Percentiles rank a stretch among this genome's conserved stretches.
These are phyloP conservation scores for Stagonosporopsis cucurbitacearum DNA, from an alignment of 2,329 filamentous ascomycete genomes.

Conservation along the genomic window DNA sequence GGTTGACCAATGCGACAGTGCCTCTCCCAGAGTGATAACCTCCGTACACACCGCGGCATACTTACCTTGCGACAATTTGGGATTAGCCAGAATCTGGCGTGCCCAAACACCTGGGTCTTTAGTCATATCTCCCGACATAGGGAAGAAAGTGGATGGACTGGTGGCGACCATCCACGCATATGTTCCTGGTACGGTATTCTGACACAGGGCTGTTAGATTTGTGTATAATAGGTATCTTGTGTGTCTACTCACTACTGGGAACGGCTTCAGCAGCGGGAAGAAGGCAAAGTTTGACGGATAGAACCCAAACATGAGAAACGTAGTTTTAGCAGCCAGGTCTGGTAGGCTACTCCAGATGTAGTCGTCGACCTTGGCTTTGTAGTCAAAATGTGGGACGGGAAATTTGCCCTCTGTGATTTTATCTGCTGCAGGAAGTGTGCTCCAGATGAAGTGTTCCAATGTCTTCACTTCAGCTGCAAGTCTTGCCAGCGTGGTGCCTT, in stretches of 20 bases:
- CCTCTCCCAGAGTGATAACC: constrained; percentile 8
- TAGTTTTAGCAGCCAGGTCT: constrained; percentile 26
- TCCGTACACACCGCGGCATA: constrained; percentile 17
- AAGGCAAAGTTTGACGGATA: constrained; percentile 25
- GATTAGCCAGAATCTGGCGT: constrained; percentile 18
- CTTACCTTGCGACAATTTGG: constrained; percentile 13
- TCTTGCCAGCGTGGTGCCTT: constrained; percentile 50
- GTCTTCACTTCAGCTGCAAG: constrained; percentile 45
- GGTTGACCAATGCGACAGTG: constrained; percentile 10
- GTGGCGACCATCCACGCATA: constrained; percentile 15
- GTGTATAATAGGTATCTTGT: too few species aligned
- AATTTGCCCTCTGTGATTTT: constrained; percentile 39
- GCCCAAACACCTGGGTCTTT: constrained; percentile 19
- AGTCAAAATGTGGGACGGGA: constrained; percentile 50
- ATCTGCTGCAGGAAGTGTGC: constrained; percentile 48
- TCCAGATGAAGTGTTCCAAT: constrained; percentile 54
- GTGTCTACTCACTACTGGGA: not conserved
- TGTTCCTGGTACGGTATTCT: constrained; percentile 3
- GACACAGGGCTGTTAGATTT: too few species aligned
- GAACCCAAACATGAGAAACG: constrained; percentile 23
- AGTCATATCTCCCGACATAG: constrained; percentile 13
- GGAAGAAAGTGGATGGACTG: constrained; percentile 5
- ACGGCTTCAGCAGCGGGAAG: constrained; percentile 19
- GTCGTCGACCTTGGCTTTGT: constrained; percentile 49
- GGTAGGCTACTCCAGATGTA: constrained; percentile 45